These are phyloP conservation scores for Dothiorella sarmentorum DNA, from an alignment of 2,329 filamentous ascomycete species.

Conservation along the genomic window DNA sequence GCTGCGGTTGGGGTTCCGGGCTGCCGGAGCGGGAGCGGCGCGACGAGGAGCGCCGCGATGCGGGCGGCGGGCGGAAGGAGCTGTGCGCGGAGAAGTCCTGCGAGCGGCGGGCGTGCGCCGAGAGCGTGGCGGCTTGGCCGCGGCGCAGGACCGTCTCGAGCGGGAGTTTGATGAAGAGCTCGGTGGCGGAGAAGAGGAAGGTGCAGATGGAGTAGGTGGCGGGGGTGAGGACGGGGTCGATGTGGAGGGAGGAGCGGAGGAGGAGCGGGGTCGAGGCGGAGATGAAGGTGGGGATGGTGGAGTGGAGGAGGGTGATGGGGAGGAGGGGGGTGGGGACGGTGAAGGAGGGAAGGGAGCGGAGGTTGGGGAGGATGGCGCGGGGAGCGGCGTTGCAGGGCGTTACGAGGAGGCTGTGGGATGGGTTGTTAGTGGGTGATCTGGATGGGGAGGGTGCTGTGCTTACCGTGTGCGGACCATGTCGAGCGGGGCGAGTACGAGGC, in stretches of 20 bases:
- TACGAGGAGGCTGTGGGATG: constrained; percentile 66
- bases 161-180: constrained; percentile 82
- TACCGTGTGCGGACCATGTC: constrained; percentile 80
- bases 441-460: not conserved
- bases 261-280: constrained; percentile 79
- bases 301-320: constrained; percentile 82
- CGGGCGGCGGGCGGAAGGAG: constrained; percentile 19
- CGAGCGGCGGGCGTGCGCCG: constrained; percentile 31
- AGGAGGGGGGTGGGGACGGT: constrained; percentile 66
- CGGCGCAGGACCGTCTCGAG: constrained; percentile 88
- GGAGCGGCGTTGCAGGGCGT: constrained; percentile 73
- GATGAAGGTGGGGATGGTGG: constrained; percentile 77
- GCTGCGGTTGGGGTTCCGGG: not conserved
- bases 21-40: constrained; percentile 11
- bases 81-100: constrained; percentile 29
- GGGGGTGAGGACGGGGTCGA: constrained; percentile 79
- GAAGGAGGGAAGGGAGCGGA: constrained; percentile 72
- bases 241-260: constrained; percentile 76
- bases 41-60: constrained; percentile 20
- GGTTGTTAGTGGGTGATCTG: constrained; percentile 17
- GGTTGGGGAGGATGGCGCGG: constrained; percentile 72
- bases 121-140: constrained; percentile 70
- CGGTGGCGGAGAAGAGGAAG: constrained; percentile 74
- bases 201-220: constrained; percentile 77
- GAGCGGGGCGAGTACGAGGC: constrained; percentile 77